A percentile compares a stretch with the other conserved stretches of the same genome.
Evolutionary conservation across 257 asterid species (phyloP).

Genomic region (Solanum pinnatisectum): DNA sequence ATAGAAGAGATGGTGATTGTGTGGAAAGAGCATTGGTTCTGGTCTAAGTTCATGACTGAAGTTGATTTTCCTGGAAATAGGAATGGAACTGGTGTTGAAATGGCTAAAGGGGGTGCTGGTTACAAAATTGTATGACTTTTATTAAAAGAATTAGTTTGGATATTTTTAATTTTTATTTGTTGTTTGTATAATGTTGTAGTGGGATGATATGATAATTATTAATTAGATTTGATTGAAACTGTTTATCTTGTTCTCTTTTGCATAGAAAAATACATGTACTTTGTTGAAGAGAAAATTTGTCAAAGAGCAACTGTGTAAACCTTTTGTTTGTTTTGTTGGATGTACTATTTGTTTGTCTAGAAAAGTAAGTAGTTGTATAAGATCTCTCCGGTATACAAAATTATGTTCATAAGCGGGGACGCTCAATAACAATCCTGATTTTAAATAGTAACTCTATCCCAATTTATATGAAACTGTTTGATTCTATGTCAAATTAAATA

Average conservation of each 20-base stretch:
- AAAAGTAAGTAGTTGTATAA: background rate
- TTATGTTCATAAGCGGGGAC: background rate
- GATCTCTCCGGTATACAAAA: background rate
- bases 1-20: conserved; percentile 70
- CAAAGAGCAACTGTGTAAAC: background rate
- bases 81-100: conserved; percentile 6
- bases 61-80: conserved; percentile 29
- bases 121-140: conserved; percentile 12
- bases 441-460: background rate
- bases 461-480: too few species aligned
- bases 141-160: background rate
- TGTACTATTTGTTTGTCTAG: background rate
- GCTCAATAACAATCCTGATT: background rate
- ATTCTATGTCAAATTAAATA: background rate
- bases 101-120: conserved; percentile 1
- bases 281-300: background rate
- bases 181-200: background rate
- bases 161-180: background rate
- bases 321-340: background rate
- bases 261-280: background rate
- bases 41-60: conserved; percentile 48
- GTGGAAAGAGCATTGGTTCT: conserved; percentile 78
- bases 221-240: background rate
- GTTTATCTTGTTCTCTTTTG: background rate
- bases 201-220: background rate